Percentiles rank a stretch among this genome's conserved stretches.
phyloP scores from a whole-genome alignment of 306 rosid species.

The Corylus avellana region DNA sequence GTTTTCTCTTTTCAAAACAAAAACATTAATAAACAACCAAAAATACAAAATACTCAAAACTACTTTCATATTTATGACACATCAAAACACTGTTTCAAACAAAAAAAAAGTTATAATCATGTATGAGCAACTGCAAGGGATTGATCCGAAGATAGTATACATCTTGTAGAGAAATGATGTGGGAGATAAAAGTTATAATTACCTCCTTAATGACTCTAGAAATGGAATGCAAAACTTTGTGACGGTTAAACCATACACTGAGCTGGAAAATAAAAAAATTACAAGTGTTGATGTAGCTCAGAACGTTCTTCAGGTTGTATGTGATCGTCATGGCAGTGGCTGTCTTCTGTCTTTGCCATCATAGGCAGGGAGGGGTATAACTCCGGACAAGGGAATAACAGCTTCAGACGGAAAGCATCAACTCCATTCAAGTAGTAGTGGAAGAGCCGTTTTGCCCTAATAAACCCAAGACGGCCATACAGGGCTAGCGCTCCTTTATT shows the following conservation, averaged over 20 bases:
- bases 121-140: too few relatives aligned
- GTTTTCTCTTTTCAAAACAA: too few relatives aligned
- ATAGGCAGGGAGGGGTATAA: constrained; percentile 39
- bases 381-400: constrained; percentile 62
- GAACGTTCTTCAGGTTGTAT: constrained; percentile 26
- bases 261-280: constrained; percentile 9
- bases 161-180: constrained; percentile 1
- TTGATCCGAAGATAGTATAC: background rate
- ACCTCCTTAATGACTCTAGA: background rate
- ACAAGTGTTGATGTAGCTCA: constrained; percentile 18
- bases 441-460: constrained; percentile 87
- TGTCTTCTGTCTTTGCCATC: constrained; percentile 32
- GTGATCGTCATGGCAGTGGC: constrained; percentile 28
- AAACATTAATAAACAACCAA: too few relatives aligned
- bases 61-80: too few relatives aligned
- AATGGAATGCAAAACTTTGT: background rate
- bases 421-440: constrained; percentile 97
- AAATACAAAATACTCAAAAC: too few relatives aligned
- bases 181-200: background rate
- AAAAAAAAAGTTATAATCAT: too few relatives aligned
- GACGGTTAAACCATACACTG: background rate
- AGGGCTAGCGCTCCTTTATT: constrained; percentile 94
- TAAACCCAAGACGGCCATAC: constrained; percentile 92
- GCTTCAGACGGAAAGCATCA: constrained; percentile 94
- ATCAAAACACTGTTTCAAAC: too few relatives aligned